These are phyloP conservation scores for Aspergillus oerlinghausenensis DNA, from an alignment of 2,329 filamentous ascomycete genomes.

Conservation along the genomic window DNA sequence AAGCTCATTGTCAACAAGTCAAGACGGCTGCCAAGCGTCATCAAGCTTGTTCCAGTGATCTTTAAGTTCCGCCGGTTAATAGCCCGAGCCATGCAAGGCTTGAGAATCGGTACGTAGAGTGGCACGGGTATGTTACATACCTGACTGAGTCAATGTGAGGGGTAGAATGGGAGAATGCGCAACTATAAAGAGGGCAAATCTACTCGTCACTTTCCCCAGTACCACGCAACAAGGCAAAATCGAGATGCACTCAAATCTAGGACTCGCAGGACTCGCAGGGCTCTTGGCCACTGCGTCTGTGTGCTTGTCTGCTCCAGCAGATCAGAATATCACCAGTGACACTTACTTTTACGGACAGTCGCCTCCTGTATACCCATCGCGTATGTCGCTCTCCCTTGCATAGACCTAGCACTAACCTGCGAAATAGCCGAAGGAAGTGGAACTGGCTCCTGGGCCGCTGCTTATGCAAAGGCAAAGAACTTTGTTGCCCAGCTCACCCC, in stretches of 20 bases:
- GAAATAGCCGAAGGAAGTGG: conserved; percentile 19
- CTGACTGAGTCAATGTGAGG: background rate
- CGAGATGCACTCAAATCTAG: conserved; percentile 3
- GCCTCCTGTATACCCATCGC: conserved; percentile 20
- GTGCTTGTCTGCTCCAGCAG: conserved; percentile 7
- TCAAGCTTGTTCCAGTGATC: background rate
- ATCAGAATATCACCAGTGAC: conserved; percentile 19
- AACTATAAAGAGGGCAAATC: background rate
- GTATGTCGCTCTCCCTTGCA: conserved; percentile 6
- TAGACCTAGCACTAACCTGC: background rate
- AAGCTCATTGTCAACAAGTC: background rate
- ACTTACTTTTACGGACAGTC: conserved; percentile 22
- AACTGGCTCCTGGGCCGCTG: conserved; percentile 32
- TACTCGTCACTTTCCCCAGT: too few species aligned
- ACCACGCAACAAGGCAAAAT: background rate
- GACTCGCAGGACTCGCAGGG: conserved; percentile 1
- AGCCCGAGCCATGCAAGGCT: background rate
- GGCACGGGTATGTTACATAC: background rate
- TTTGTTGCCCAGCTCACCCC: conserved; percentile 39
- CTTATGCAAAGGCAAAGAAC: conserved; percentile 33
- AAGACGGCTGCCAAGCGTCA: background rate
- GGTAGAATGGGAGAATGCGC: background rate
- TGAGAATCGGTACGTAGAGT: background rate
- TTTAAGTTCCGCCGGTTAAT: background rate
- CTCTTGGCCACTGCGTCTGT: conserved; percentile 9